These are phyloP conservation scores for Clonostachys chloroleuca DNA, from an alignment of 2,329 filamentous ascomycete genomes.

Conservation along the genomic window DNA sequence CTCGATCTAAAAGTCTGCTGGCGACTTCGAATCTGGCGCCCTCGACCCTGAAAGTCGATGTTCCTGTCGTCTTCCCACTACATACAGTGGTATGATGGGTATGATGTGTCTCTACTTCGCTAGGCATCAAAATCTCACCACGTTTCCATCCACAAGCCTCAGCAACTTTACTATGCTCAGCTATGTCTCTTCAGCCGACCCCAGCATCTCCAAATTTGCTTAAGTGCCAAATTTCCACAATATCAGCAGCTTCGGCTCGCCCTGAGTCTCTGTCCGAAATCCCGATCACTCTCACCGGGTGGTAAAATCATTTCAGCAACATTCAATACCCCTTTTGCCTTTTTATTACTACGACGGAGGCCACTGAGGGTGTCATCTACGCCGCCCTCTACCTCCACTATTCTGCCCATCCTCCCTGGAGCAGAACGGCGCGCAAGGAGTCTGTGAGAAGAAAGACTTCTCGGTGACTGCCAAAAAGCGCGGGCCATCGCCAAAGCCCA, in stretches of 20 bases:
- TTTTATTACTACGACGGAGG: constrained; percentile 55
- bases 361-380: constrained; percentile 51
- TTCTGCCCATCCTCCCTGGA: too few species aligned
- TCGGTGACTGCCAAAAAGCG: too few species aligned
- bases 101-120: neutral
- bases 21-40: too few species aligned
- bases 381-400: too few species aligned
- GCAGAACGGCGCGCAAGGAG: too few species aligned
- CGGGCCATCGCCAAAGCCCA: too few species aligned
- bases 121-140: constrained; percentile 17
- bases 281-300: constrained; percentile 50
- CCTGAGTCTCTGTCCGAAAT: constrained; percentile 51
- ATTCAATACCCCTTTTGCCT: constrained; percentile 57
- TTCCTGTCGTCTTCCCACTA: too few species aligned
- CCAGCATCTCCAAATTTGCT: constrained; percentile 1
- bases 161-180: constrained; percentile 1
- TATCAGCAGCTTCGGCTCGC: constrained; percentile 29
- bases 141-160: constrained; percentile 5
- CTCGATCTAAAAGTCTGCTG: too few species aligned
- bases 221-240: constrained; percentile 1
- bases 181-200: constrained; percentile 14
- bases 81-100: too few species aligned
- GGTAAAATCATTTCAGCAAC: constrained; percentile 65
- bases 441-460: too few species aligned
- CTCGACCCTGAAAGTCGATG: too few species aligned